Conservation (phyloP, 2,329 filamentous ascomycete genomes). For the Paecilomyces variotii region DNA sequence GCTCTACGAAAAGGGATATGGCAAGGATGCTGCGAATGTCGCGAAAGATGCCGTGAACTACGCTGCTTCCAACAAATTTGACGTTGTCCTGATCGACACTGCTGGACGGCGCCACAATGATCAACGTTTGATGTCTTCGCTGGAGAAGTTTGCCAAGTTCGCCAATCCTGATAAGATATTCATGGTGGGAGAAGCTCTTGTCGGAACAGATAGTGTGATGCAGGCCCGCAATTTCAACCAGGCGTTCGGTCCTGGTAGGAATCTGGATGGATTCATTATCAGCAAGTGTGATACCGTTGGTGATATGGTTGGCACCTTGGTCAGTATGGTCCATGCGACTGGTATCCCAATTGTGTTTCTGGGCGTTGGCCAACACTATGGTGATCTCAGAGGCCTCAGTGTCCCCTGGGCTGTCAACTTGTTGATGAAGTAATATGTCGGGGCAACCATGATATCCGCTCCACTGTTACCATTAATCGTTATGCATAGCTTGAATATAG, state of each 20-base stretch:
- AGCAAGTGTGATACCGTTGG: slow-evolving; percentile 98
- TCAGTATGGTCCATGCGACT: slow-evolving; percentile 95
- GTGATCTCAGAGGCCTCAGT: slow-evolving; percentile 55
- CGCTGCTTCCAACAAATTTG: slow-evolving; percentile 66
- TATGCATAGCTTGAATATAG: neutral
- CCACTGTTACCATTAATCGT: neutral
- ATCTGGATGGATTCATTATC: slow-evolving; percentile 94
- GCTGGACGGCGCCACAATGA: slow-evolving; percentile 94
- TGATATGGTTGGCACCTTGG: slow-evolving; percentile 95
- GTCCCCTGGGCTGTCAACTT: slow-evolving; percentile 56
- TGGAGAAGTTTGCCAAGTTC: slow-evolving; percentile 96
- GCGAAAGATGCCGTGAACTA: slow-evolving; percentile 87
- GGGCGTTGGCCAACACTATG: slow-evolving; percentile 63
- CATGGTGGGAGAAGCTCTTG: slow-evolving; percentile 90
- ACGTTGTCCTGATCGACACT: slow-evolving; percentile 95
- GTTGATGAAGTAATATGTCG: slow-evolving; percentile 44
- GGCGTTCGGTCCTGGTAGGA: slow-evolving; percentile 72
- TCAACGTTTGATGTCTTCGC: slow-evolving; percentile 84
- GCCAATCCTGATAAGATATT: slow-evolving; percentile 96
- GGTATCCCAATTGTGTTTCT: slow-evolving; percentile 93
- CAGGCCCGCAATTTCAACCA: slow-evolving; percentile 96
- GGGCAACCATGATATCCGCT: too few relatives aligned
- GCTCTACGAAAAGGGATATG: slow-evolving; percentile 94
- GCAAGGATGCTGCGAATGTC: slow-evolving; percentile 92
- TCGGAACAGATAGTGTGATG: slow-evolving; percentile 89